Percentiles rank a stretch among this genome's conserved stretches.
Evolutionary conservation across 2,329 filamentous ascomycete species (phyloP).

Genomic region (Trematosphaeria pertusa): DNA sequence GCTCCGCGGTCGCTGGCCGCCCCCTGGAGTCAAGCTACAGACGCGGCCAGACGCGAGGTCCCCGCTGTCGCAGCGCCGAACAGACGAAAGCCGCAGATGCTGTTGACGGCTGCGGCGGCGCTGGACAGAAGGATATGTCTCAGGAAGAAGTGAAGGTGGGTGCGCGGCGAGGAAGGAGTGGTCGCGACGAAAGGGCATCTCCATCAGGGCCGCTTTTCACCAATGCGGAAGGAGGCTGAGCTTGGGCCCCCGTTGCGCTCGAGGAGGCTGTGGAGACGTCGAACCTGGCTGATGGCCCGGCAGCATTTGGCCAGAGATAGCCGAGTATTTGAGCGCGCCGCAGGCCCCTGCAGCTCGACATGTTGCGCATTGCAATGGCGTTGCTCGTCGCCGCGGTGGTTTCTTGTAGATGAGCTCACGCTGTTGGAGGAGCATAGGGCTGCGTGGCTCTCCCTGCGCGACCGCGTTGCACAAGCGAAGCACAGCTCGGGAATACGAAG

Average conservation of each 20-base stretch:
- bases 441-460: background rate
- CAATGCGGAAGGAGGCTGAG: too few relatives aligned
- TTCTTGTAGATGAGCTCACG: background rate
- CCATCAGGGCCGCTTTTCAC: background rate
- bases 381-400: background rate
- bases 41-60: slow-evolving; percentile 2
- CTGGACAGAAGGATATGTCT: slow-evolving; percentile 11
- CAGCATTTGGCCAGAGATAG: background rate
- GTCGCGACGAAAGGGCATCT: background rate
- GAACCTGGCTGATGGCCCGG: background rate
- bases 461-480: background rate
- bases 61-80: slow-evolving; percentile 7
- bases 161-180: background rate
- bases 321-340: background rate
- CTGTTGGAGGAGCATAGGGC: background rate
- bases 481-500: too few relatives aligned
- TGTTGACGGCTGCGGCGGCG: slow-evolving; percentile 7
- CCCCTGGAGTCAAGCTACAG: too few relatives aligned
- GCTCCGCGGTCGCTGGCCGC: too few relatives aligned
- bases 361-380: background rate
- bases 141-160: slow-evolving; percentile 12
- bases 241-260: background rate
- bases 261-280: background rate
- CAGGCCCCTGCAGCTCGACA: background rate
- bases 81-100: slow-evolving; percentile 5